phyloP scores from a whole-genome alignment of 2,329 filamentous ascomycete species.

The Pseudocercospora eumusae region DNA sequence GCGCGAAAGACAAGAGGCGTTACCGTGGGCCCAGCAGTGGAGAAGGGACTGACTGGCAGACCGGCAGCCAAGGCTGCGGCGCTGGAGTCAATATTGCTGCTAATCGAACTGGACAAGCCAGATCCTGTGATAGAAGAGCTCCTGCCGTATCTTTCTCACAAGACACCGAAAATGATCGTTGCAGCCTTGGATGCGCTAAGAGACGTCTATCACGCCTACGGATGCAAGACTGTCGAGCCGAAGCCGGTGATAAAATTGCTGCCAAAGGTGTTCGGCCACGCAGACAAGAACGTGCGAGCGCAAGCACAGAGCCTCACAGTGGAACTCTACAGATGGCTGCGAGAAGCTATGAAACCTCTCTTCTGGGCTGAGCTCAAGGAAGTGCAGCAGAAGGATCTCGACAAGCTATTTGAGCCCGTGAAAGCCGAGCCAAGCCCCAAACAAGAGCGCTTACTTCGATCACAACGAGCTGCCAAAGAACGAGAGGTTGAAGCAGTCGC shows the following conservation, averaged over 20 bases:
- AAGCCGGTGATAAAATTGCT: slow-evolving; percentile 86
- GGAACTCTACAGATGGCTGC: slow-evolving; percentile 94
- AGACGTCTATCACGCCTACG: slow-evolving; percentile 87
- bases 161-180: slow-evolving; percentile 85
- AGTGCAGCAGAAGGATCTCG: slow-evolving; percentile 90
- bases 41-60: slow-evolving; percentile 89
- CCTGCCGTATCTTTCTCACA: slow-evolving; percentile 77
- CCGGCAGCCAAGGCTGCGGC: slow-evolving; percentile 85
- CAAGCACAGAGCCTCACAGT: slow-evolving; percentile 89
- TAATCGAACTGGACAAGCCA: slow-evolving; percentile 84
- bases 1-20: slow-evolving; percentile 66
- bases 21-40: slow-evolving; percentile 77
- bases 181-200: slow-evolving; percentile 75
- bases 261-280: slow-evolving; percentile 90
- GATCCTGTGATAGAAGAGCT: slow-evolving; percentile 88
- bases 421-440: slow-evolving; percentile 85
- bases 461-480: slow-evolving; percentile 82
- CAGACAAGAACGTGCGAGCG: slow-evolving; percentile 95
- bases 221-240: slow-evolving; percentile 89
- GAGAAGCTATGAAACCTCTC: slow-evolving; percentile 96
- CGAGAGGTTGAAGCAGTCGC: slow-evolving; percentile 45
- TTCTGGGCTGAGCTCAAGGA: slow-evolving; percentile 96
- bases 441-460: slow-evolving; percentile 83
- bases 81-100: slow-evolving; percentile 81
- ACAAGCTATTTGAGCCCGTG: slow-evolving; percentile 90